Conservation (phyloP, 2,329 filamentous ascomycete species). For the Colletotrichum shisoi region DNA sequence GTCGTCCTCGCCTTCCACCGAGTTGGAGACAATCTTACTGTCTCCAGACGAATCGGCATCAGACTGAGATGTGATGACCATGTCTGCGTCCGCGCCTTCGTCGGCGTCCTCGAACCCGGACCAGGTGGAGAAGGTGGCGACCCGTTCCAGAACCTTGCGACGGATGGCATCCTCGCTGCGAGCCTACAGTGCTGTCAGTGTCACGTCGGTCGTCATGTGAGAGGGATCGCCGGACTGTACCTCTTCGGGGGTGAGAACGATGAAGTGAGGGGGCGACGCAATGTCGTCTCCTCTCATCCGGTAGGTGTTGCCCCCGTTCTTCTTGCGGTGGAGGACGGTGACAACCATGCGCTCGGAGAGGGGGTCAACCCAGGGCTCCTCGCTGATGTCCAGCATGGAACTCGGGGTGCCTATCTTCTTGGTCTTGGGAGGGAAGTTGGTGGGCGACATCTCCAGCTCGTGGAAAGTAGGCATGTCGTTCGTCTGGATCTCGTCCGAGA, state of each 20-base stretch:
- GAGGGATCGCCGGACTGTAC: slow-evolving; percentile 55
- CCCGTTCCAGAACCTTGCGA: slow-evolving; percentile 79
- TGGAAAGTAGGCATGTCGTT: slow-evolving; percentile 74
- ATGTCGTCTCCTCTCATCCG: slow-evolving; percentile 43
- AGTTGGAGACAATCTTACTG: slow-evolving; percentile 75
- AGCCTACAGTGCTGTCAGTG: slow-evolving; percentile 48
- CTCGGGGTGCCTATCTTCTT: slow-evolving; percentile 52
- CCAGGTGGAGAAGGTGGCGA: slow-evolving; percentile 78
- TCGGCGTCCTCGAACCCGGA: slow-evolving; percentile 58
- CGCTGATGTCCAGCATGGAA: slow-evolving; percentile 61
- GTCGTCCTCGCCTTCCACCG: slow-evolving; percentile 87
- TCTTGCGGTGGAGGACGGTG: slow-evolving; percentile 70
- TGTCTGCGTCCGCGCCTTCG: slow-evolving; percentile 70
- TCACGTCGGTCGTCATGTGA: neutral
- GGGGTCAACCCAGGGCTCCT: slow-evolving; percentile 56
- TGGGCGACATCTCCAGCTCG: slow-evolving; percentile 80
- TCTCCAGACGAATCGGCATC: slow-evolving; percentile 73
- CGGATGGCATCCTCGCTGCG: slow-evolving; percentile 73
- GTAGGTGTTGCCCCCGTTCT: slow-evolving; percentile 16
- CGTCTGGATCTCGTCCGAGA: slow-evolving; percentile 74
- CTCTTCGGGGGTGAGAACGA: slow-evolving; percentile 78
- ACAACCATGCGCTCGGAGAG: slow-evolving; percentile 73
- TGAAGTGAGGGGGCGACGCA: slow-evolving; percentile 68
- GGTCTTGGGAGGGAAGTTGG: slow-evolving; percentile 73
- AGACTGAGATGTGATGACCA: slow-evolving; percentile 70